Conservation (phyloP, 768 basidiomycete species). For the Fistulinella prunicolor region DNA sequence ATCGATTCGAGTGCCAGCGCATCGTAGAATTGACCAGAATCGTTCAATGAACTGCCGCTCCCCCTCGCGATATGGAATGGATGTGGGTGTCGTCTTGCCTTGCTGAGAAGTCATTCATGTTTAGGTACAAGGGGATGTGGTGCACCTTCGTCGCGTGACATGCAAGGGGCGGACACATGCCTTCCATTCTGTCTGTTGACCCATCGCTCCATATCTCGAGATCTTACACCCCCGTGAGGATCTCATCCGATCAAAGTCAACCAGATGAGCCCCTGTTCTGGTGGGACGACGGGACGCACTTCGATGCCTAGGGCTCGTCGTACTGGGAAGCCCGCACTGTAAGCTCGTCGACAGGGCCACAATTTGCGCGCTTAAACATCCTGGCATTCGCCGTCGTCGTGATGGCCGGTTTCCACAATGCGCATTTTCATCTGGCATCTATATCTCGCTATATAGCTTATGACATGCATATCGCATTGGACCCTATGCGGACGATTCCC, state of each 20-base stretch:
- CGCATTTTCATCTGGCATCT: background rate
- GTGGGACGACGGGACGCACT: background rate
- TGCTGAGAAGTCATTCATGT: background rate
- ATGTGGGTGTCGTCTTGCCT: background rate
- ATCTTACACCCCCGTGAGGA: conserved; percentile 12
- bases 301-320: too few relatives aligned
- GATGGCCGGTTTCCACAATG: background rate
- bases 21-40: too few relatives aligned
- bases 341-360: too few relatives aligned
- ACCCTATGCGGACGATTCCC: conserved; percentile 22
- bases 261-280: background rate
- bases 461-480: conserved; percentile 14
- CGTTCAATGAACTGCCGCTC: too few relatives aligned
- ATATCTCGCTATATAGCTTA: conserved; percentile 13
- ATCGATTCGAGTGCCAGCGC: too few relatives aligned
- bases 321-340: too few relatives aligned
- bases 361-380: too few relatives aligned
- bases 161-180: conserved; percentile 5
- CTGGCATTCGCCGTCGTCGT: conserved; percentile 2
- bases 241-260: conserved; percentile 13
- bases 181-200: conserved; percentile 20
- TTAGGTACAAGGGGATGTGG: conserved; percentile 12
- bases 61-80: background rate
- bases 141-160: conserved; percentile 2
- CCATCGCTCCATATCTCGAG: conserved; percentile 6